phyloP scores from a whole-genome alignment of 1,284 basidiomycete species.

The Leccinum glutinopallens region DNA sequence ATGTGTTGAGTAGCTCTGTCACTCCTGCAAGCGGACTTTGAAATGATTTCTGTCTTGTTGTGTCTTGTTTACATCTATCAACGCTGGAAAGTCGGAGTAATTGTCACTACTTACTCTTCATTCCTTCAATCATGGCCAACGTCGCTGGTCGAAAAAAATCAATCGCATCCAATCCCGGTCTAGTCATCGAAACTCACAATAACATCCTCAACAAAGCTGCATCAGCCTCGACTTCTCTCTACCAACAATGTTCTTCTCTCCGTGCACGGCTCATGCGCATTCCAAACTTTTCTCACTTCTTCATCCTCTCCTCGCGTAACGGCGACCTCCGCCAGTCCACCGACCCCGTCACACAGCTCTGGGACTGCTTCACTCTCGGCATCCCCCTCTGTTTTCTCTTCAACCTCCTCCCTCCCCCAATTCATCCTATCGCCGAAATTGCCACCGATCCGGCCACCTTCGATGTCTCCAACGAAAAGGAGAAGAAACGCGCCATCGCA shows the following conservation, averaged over 20 bases:
- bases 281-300: conserved; percentile 69
- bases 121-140: conserved; percentile 47
- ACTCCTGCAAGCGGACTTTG: conserved; percentile 34
- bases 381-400: conserved; percentile 94
- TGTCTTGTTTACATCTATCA: conserved; percentile 32
- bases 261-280: conserved; percentile 75
- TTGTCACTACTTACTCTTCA: too few relatives aligned
- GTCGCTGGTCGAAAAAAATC: conserved; percentile 82
- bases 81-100: conserved; percentile 28
- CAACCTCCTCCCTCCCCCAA: conserved; percentile 80
- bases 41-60: conserved; percentile 24
- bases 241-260: conserved; percentile 83
- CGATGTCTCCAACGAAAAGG: conserved; percentile 71
- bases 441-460: conserved; percentile 67
- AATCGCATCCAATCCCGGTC: conserved; percentile 63
- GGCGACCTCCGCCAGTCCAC: conserved; percentile 70
- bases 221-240: conserved; percentile 79
- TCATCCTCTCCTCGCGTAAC: conserved; percentile 55
- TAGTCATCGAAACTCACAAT: conserved; percentile 75
- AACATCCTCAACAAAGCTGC: conserved; percentile 86
- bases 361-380: conserved; percentile 92
- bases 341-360: conserved; percentile 90
- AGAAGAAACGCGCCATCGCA: conserved; percentile 79
- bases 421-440: conserved; percentile 63
- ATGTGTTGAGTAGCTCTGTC: conserved; percentile 28